phyloP scores from a whole-genome alignment of 2,329 filamentous ascomycete genomes.

The Cladophialophora yegresii region DNA sequence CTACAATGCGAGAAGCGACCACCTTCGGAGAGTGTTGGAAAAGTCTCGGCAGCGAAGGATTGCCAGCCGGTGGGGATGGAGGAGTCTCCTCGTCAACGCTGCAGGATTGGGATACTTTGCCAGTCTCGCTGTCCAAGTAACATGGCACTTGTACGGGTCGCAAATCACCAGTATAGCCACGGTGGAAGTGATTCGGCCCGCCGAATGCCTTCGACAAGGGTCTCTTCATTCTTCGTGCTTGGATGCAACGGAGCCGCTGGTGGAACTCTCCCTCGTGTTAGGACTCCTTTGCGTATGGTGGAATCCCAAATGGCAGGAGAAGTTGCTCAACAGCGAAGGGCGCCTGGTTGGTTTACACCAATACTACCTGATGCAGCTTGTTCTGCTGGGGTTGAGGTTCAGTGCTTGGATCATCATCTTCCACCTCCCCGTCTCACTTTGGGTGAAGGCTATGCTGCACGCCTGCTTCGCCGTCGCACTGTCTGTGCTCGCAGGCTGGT shows the following conservation, averaged over 20 bases:
- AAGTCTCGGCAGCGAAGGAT: constrained; percentile 52
- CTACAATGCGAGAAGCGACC: constrained; percentile 82
- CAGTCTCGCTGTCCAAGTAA: constrained; percentile 48
- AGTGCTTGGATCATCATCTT: constrained; percentile 47
- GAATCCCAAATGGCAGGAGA: constrained; percentile 52
- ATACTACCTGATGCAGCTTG: constrained; percentile 52
- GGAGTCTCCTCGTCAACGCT: constrained; percentile 46
- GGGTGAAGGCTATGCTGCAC: constrained; percentile 22
- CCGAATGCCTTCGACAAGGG: constrained; percentile 17
- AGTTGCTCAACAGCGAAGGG: constrained; percentile 47
- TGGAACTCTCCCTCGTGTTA: constrained; percentile 42
- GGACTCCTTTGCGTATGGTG: constrained; percentile 52
- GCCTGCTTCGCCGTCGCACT: constrained; percentile 46
- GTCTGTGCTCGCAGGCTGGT: constrained; percentile 43
- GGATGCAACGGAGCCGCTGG: constrained; percentile 25
- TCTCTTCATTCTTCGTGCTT: constrained; percentile 23
- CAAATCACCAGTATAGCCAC: constrained; percentile 34
- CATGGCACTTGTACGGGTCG: constrained; percentile 47
- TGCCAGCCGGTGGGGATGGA: constrained; percentile 46
- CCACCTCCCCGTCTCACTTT: constrained; percentile 20
- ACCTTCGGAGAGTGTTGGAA: constrained; percentile 73
- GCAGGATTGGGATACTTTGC: constrained; percentile 49
- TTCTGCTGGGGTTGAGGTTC: constrained; percentile 49
- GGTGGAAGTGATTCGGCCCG: constrained; percentile 23
- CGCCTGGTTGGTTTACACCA: constrained; percentile 47